phyloP scores from a whole-genome alignment of 805 yeast species.

The Isabelozyma pseudorhagii region DNA sequence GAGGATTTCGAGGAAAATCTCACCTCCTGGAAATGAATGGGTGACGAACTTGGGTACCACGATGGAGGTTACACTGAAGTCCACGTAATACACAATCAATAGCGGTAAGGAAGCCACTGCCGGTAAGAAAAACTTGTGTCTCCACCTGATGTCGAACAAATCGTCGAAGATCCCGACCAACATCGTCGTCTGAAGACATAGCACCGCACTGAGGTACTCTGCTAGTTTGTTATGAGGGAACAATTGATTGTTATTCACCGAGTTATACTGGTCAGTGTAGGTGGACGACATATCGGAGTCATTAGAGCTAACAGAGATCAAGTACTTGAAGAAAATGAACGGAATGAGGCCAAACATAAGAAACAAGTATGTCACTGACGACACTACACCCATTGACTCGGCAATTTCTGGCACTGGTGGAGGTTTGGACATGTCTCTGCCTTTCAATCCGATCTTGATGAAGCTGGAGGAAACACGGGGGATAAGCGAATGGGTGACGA shows the following conservation, averaged over 20 bases:
- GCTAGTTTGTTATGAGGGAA: slow-evolving; percentile 84
- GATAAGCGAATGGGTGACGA: slow-evolving; percentile 55
- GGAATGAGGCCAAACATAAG: slow-evolving; percentile 85
- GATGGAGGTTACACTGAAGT: slow-evolving; percentile 87
- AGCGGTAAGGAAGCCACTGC: slow-evolving; percentile 92
- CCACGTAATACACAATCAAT: slow-evolving; percentile 86
- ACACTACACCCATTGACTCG: slow-evolving; percentile 89
- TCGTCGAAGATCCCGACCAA: slow-evolving; percentile 91
- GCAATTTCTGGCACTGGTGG: slow-evolving; percentile 63
- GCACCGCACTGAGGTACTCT: slow-evolving; percentile 78
- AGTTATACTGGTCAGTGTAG: slow-evolving; percentile 32
- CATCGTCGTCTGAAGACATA: slow-evolving; percentile 80
- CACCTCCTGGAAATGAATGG: slow-evolving; percentile 25
- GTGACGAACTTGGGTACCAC: slow-evolving; percentile 72
- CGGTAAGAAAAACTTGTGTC: slow-evolving; percentile 94
- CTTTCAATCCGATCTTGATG: slow-evolving; percentile 75
- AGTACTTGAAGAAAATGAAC: slow-evolving; percentile 73
- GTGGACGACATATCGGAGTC: slow-evolving; percentile 29
- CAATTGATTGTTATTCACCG: slow-evolving; percentile 26
- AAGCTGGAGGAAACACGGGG: slow-evolving; percentile 69
- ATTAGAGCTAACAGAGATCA: slow-evolving; percentile 47
- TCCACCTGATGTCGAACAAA: slow-evolving; percentile 93
- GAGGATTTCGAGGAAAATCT: slow-evolving; percentile 15
- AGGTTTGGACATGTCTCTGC: slow-evolving; percentile 81
- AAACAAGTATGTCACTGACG: slow-evolving; percentile 77